phyloP scores from a whole-genome alignment of 495 filamentous ascomycete genomes.

The Amphirosellinia nigrospora region DNA sequence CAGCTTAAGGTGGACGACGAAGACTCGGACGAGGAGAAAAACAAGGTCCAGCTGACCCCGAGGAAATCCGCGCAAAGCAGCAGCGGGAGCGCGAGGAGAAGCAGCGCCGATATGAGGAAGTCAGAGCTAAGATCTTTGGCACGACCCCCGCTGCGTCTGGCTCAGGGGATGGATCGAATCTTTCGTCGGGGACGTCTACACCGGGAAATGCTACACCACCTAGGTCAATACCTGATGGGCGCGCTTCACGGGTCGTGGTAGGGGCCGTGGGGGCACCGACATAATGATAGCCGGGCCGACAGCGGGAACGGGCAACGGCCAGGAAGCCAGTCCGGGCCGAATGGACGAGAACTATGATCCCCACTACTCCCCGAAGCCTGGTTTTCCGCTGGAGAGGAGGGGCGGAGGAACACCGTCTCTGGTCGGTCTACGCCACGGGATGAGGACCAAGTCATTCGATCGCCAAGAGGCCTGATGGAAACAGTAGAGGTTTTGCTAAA shows the following conservation, averaged over 20 bases:
- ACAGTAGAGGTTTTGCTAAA: conserved; percentile 64
- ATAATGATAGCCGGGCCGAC: conserved; percentile 36
- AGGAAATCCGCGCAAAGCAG: conserved; percentile 75
- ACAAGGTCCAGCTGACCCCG: conserved; percentile 64
- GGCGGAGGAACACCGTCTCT: conserved; percentile 53
- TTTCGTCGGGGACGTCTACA: conserved; percentile 51
- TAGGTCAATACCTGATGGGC: conserved; percentile 43
- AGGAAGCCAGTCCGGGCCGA: conserved; percentile 33
- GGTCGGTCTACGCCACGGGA: conserved; percentile 53
- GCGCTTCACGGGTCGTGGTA: conserved; percentile 28
- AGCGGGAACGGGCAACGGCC: conserved; percentile 35
- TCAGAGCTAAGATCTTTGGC: conserved; percentile 82
- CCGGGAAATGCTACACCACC: conserved; percentile 69
- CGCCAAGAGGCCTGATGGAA: conserved; percentile 78
- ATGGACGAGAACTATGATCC: conserved; percentile 71
- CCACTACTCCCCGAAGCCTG: conserved; percentile 65
- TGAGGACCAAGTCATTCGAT: conserved; percentile 62
- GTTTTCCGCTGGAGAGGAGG: conserved; percentile 48
- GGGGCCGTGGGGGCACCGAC: conserved; percentile 32
- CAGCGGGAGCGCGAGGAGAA: conserved; percentile 83
- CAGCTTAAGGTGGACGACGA: conserved; percentile 54
- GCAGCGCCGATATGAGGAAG: conserved; percentile 86
- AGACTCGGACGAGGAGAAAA: conserved; percentile 67
- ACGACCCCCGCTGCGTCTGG: conserved; percentile 39
- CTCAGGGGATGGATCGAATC: conserved; percentile 59